Evolutionary conservation across 2,329 filamentous ascomycete genomes (phyloP).

Genomic region (Aschersonia sp.): DNA sequence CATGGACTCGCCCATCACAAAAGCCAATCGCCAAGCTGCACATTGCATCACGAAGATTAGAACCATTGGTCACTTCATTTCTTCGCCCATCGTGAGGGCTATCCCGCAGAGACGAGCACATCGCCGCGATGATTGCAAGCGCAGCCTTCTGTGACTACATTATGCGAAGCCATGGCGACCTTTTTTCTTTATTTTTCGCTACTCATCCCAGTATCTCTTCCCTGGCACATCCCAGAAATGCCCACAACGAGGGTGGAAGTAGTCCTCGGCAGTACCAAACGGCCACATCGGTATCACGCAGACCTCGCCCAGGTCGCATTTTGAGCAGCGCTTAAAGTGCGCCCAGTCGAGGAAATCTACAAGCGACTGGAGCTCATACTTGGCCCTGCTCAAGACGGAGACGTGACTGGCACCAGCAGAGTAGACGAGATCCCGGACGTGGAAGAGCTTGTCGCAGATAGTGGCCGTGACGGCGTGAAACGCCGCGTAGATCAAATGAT

Average conservation of each 20-base stretch:
- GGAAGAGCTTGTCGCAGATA: not conserved
- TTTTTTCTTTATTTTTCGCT: not conserved
- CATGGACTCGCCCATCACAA: no score
- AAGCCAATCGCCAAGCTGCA: no score
- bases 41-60: no score
- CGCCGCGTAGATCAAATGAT: not conserved
- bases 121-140: no score
- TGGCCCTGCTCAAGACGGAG: not conserved
- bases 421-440: not conserved
- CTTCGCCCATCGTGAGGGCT: no score
- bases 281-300: slow-evolving; percentile 1
- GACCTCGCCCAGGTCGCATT: not conserved
- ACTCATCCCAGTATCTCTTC: not conserved
- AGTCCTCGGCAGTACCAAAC: not conserved
- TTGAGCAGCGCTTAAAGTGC: not conserved
- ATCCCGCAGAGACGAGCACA: no score
- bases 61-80: no score
- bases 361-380: not conserved
- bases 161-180: no score
- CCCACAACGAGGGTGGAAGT: not conserved
- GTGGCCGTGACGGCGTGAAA: not conserved
- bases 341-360: not conserved
- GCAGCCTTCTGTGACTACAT: no score
- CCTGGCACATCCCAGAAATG: not conserved
- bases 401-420: not conserved